These are phyloP conservation scores for Amaranthus tricolor DNA, from an alignment of 179 eudicot species.

Conservation along the genomic window DNA sequence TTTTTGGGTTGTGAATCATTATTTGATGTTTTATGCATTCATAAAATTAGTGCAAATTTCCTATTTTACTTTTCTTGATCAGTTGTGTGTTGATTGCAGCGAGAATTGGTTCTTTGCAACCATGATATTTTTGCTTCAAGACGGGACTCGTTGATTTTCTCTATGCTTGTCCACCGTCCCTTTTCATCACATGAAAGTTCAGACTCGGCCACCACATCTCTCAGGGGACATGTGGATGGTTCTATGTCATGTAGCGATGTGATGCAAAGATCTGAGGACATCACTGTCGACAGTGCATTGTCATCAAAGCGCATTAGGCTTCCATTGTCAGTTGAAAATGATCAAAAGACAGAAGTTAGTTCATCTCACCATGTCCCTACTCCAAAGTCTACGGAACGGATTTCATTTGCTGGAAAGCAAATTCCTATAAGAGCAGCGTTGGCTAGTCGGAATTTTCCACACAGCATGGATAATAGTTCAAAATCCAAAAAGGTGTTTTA, in stretches of 20 bases:
- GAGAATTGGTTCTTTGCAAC: constrained; percentile 78
- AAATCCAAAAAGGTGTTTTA: constrained; percentile 48
- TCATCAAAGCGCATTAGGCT: constrained; percentile 64
- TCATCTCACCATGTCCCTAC: constrained; percentile 57
- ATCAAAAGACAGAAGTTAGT: constrained; percentile 79
- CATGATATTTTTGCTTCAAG: constrained; percentile 71
- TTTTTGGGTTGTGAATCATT: neutral
- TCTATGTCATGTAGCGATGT: constrained; percentile 78
- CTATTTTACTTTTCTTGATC: neutral
- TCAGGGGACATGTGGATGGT: constrained; percentile 61
- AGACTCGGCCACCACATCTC: constrained; percentile 92
- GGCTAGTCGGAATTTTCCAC: constrained; percentile 41
- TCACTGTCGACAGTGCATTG: constrained; percentile 79
- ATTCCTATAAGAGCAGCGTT: constrained; percentile 61
- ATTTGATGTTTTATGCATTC: neutral
- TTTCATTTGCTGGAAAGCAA: constrained; percentile 77
- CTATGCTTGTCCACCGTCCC: constrained; percentile 59
- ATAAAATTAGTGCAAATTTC: neutral
- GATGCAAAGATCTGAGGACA: constrained; percentile 80
- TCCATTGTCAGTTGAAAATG: constrained; percentile 59
- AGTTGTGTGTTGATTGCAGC: constrained; percentile 50
- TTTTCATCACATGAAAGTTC: constrained; percentile 74
- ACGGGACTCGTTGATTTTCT: constrained; percentile 53
- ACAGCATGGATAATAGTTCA: constrained; percentile 50
- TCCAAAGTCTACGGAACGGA: constrained; percentile 62